Percentiles rank a stretch among this genome's conserved stretches.
phyloP scores from a whole-genome alignment of 2,329 filamentous ascomycete genomes.

The Trichoderma sp. region DNA sequence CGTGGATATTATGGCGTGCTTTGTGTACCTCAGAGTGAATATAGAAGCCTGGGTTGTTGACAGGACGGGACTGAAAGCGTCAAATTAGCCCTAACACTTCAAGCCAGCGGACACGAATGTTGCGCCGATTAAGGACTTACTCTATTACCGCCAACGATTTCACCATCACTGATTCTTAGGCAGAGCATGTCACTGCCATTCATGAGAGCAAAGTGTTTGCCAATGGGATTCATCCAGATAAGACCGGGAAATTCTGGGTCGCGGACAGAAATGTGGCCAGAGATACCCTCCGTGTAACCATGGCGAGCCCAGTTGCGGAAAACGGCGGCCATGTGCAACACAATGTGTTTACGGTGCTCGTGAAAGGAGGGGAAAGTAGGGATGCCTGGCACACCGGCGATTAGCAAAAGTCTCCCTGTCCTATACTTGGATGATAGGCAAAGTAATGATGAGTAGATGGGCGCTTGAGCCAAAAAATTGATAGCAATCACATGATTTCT shows the following conservation, averaged over 20 bases:
- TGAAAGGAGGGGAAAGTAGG: constrained; percentile 44
- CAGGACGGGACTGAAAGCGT: constrained; percentile 48
- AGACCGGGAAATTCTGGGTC: constrained; percentile 62
- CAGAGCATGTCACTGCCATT: constrained; percentile 69
- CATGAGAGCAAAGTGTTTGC: constrained; percentile 66
- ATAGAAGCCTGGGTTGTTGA: constrained; percentile 68
- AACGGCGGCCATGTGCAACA: constrained; percentile 65
- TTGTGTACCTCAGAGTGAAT: constrained; percentile 71
- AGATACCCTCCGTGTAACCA: constrained; percentile 37
- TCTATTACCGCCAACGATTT: constrained; percentile 63
- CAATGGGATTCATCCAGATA: constrained; percentile 73
- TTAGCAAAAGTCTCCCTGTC: neutral
- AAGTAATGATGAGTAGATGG: neutral
- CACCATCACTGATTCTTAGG: constrained; percentile 58
- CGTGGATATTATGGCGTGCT: constrained; percentile 64
- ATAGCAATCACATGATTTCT: neutral
- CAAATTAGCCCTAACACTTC: neutral
- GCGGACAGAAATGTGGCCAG: constrained; percentile 64
- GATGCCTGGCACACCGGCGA: constrained; percentile 38
- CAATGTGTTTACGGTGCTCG: constrained; percentile 61
- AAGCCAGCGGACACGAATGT: neutral
- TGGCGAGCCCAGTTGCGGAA: constrained; percentile 44
- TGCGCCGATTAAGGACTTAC: constrained; percentile 26
- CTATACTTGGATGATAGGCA: neutral
- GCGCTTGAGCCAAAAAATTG: neutral